A percentile compares a stretch with the other conserved stretches of the same genome.
Conservation (phyloP, 306 rosid species). For the Parietaria judaica region DNA sequence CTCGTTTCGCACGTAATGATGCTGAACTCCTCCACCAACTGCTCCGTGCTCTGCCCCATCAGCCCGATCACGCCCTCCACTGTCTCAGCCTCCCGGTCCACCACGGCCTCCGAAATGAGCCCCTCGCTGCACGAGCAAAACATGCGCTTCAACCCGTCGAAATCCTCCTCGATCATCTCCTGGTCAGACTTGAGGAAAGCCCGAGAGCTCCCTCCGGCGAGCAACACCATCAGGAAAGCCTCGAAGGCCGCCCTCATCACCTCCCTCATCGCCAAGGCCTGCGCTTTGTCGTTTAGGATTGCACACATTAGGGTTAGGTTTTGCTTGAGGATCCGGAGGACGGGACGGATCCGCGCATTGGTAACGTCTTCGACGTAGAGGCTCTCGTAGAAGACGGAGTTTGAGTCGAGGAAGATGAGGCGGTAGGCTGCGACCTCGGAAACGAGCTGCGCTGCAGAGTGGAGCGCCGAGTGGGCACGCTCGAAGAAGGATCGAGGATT, state of each 20-base stretch:
- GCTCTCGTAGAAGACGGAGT: constrained; percentile 58
- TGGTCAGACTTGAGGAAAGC: constrained; percentile 49
- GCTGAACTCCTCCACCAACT: constrained; percentile 75
- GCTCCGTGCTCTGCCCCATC: constrained; percentile 70
- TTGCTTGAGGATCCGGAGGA: constrained; percentile 59
- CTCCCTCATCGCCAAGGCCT: constrained; percentile 69
- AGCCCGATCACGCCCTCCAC: constrained; percentile 65
- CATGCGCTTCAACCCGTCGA: constrained; percentile 53
- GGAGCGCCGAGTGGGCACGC: constrained; percentile 26
- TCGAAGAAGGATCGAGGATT: constrained; percentile 52
- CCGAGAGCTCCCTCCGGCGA: constrained; percentile 77
- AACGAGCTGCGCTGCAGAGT: constrained; percentile 57
- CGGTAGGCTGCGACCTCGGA: constrained; percentile 91
- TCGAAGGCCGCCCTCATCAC: constrained; percentile 86
- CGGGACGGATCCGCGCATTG: constrained; percentile 63
- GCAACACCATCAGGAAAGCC: constrained; percentile 79
- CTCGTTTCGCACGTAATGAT: constrained; percentile 61
- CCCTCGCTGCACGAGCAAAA: constrained; percentile 83
- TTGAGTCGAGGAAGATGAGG: constrained; percentile 75
- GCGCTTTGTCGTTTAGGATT: constrained; percentile 65
- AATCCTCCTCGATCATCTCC: constrained; percentile 62
- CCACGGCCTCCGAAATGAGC: constrained; percentile 54
- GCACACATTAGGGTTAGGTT: constrained; percentile 59
- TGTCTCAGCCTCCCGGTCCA: constrained; percentile 63
- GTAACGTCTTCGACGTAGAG: constrained; percentile 58